Evolutionary conservation across 2,329 filamentous ascomycete genomes (phyloP).

Genomic region (Fusarium veterinarium): DNA sequence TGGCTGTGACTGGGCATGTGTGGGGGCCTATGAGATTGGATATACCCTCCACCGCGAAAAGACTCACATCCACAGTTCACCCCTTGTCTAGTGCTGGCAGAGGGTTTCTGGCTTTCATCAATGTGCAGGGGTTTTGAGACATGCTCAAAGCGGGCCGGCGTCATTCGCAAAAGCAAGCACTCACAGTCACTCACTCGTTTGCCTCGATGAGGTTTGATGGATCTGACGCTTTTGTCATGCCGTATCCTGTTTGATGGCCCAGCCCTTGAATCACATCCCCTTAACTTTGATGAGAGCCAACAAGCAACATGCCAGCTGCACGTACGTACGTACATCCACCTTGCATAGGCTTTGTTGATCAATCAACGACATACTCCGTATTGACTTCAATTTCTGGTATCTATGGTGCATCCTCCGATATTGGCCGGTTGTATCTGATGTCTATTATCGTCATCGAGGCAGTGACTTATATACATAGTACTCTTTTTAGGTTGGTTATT

Average conservation of each 20-base stretch:
- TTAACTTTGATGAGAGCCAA: conserved; percentile 18
- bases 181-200: conserved; percentile 12
- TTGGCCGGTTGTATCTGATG: conserved; percentile 11
- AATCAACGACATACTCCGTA: not conserved
- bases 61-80: not conserved
- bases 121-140: conserved; percentile 30
- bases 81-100: conserved; percentile 6
- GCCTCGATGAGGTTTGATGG: conserved; percentile 25
- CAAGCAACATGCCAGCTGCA: conserved; percentile 33
- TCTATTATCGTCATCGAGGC: not conserved
- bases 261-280: conserved; percentile 6
- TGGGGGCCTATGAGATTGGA: conserved; percentile 1
- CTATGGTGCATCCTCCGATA: conserved; percentile 17
- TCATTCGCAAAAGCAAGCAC: conserved; percentile 38
- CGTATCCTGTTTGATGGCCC: conserved; percentile 26
- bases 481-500: conserved; percentile 7
- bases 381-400: conserved; percentile 1
- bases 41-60: conserved; percentile 20
- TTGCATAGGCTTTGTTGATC: conserved; percentile 1
- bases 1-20: conserved; percentile 18
- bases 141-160: conserved; percentile 35
- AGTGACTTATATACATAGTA: not conserved
- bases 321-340: not conserved
- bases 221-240: conserved; percentile 28
- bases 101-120: conserved; percentile 12